Evolutionary conservation across 2,329 filamentous ascomycete species (phyloP).

Genomic region (Bipolaris victoriae): DNA sequence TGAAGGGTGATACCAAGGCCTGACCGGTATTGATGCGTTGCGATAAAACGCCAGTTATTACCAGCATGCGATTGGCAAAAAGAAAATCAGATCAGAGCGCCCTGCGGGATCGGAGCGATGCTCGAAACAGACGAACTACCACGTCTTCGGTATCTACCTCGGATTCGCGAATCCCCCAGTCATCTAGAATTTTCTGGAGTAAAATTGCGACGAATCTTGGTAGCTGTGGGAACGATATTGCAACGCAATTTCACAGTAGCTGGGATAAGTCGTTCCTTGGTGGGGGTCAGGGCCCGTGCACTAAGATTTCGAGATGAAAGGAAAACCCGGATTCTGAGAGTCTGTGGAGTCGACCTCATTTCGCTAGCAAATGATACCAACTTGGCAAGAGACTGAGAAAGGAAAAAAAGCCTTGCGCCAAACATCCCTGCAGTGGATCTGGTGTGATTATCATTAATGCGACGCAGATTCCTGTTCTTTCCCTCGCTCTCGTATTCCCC

Average conservation of each 20-base stretch:
- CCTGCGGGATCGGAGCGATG: slow-evolving; percentile 9
- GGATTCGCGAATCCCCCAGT: slow-evolving; percentile 4
- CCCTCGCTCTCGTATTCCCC: slow-evolving; percentile 15
- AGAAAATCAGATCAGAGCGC: slow-evolving; percentile 4
- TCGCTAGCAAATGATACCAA: slow-evolving; percentile 38
- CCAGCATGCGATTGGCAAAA: slow-evolving; percentile 6
- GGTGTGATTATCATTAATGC: not conserved
- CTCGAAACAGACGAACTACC: slow-evolving; percentile 1
- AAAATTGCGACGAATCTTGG: slow-evolving; percentile 18
- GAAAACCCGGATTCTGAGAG: slow-evolving; percentile 27
- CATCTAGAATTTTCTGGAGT: slow-evolving; percentile 12
- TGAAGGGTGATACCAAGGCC: slow-evolving; percentile 7
- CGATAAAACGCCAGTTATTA: slow-evolving; percentile 14
- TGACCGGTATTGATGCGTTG: slow-evolving; percentile 9
- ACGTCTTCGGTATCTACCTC: slow-evolving; percentile 10
- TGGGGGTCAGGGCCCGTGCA: slow-evolving; percentile 36
- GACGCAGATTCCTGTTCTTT: slow-evolving; percentile 1
- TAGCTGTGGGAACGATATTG: slow-evolving; percentile 33
- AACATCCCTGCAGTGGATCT: not conserved
- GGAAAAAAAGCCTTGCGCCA: slow-evolving; percentile 4
- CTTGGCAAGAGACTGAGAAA: slow-evolving; percentile 1
- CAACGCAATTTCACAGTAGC: slow-evolving; percentile 44
- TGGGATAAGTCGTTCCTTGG: slow-evolving; percentile 29
- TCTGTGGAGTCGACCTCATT: slow-evolving; percentile 45
- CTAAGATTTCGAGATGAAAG: slow-evolving; percentile 32